phyloP scores from a whole-genome alignment of 2,329 filamentous ascomycete species.

The Penicillium nordicum region DNA sequence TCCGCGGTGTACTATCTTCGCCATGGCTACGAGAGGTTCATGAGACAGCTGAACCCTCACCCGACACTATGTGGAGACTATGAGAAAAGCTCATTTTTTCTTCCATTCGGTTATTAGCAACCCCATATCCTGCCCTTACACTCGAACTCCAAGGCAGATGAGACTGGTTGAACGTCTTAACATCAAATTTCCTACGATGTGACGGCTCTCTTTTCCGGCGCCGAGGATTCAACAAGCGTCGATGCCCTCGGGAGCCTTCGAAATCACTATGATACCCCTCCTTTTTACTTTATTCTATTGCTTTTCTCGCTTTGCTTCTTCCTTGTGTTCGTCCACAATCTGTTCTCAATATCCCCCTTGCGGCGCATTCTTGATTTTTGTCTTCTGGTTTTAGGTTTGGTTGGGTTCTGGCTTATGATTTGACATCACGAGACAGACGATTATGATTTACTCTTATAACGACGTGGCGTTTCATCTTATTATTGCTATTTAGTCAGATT shows the following conservation, averaged over 20 bases:
- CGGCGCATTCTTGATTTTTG: not conserved
- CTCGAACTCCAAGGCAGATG: not conserved
- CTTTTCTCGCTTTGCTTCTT: not conserved
- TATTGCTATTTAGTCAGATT: not conserved
- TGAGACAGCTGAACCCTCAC: slow-evolving; percentile 28
- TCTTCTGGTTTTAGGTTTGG: not conserved
- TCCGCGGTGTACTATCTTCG: slow-evolving; percentile 54
- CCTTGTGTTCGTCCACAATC: not conserved
- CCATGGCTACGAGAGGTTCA: slow-evolving; percentile 51
- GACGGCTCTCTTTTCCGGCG: slow-evolving; percentile 8
- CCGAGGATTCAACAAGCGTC: slow-evolving; percentile 21
- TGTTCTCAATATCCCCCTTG: slow-evolving; percentile 1
- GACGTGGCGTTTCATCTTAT: slow-evolving; percentile 12
- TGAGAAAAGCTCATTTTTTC: slow-evolving; percentile 20
- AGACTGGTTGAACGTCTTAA: slow-evolving; percentile 6
- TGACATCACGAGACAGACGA: slow-evolving; percentile 7
- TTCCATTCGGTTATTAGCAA: not conserved
- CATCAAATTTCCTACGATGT: not conserved
- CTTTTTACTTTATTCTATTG: slow-evolving; percentile 6
- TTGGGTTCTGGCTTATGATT: not conserved
- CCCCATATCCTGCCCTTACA: not conserved
- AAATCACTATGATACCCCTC: slow-evolving; percentile 33
- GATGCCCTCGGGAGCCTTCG: slow-evolving; percentile 15
- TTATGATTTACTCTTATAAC: slow-evolving; percentile 12
- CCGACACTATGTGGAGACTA: slow-evolving; percentile 37